These are phyloP conservation scores for Cladosporium sp. DNA, from an alignment of 2,329 filamentous ascomycete genomes.

Conservation along the genomic window DNA sequence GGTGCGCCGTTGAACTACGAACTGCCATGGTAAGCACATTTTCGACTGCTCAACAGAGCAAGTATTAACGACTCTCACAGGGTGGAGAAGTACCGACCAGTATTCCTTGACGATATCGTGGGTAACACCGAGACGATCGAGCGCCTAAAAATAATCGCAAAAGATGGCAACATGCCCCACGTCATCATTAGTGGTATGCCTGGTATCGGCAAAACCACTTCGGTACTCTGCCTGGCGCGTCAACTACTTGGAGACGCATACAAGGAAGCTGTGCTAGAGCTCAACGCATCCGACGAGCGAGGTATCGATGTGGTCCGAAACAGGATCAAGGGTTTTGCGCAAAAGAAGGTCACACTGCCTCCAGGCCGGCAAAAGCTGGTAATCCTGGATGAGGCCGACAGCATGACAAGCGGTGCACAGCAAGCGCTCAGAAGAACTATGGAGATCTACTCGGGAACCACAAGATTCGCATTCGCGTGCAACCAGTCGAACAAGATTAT, in stretches of 20 bases:
- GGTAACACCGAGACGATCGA: slow-evolving; percentile 98
- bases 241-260: slow-evolving; percentile 90
- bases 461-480: slow-evolving; percentile 95
- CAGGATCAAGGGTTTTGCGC: slow-evolving; percentile 95
- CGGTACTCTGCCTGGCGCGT: slow-evolving; percentile 85
- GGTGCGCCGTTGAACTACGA: slow-evolving; percentile 61
- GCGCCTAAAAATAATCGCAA: slow-evolving; percentile 94
- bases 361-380: slow-evolving; percentile 91
- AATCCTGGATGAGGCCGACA: slow-evolving; percentile 95
- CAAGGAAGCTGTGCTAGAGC: slow-evolving; percentile 94
- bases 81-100: slow-evolving; percentile 97
- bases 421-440: slow-evolving; percentile 93
- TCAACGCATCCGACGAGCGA: slow-evolving; percentile 95
- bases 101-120: slow-evolving; percentile 94
- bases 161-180: slow-evolving; percentile 98
- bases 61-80: slow-evolving; percentile 47
- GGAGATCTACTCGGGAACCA: slow-evolving; percentile 98
- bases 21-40: slow-evolving; percentile 67
- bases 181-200: slow-evolving; percentile 99
- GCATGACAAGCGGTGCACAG: slow-evolving; percentile 94
- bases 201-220: slow-evolving; percentile 97
- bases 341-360: slow-evolving; percentile 97
- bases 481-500: slow-evolving; percentile 99
- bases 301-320: slow-evolving; percentile 97
- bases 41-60: neutral